A percentile compares a stretch with the other conserved stretches of the same genome.
phyloP scores from a whole-genome alignment of 352 stramenopile genomes.

The Achlya hypogyna region DNA sequence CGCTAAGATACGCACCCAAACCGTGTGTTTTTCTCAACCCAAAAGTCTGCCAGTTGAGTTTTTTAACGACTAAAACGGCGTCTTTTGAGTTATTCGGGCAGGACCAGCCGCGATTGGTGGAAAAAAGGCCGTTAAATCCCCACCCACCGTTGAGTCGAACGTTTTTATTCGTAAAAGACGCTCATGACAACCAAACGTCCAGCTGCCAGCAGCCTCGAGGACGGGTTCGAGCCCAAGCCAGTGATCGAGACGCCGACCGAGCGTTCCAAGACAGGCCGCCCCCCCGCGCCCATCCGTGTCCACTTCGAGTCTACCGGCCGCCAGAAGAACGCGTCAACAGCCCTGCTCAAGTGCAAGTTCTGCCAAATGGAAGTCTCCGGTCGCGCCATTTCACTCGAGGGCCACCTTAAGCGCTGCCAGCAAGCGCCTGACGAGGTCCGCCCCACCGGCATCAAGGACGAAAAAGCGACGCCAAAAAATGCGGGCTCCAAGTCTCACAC shows the following conservation, averaged over 20 bases:
- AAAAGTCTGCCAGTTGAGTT: background rate
- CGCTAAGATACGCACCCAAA: background rate
- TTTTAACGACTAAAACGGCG: background rate
- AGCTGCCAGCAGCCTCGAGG: background rate
- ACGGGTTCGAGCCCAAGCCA: background rate
- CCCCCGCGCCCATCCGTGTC: constrained; percentile 12
- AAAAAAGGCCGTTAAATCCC: constrained; percentile 1
- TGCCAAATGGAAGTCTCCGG: constrained; percentile 18
- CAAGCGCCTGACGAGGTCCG: constrained; percentile 15
- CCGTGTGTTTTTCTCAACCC: background rate
- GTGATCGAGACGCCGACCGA: background rate
- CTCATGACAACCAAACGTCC: background rate
- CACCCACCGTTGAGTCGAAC: background rate
- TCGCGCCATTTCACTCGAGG: constrained; percentile 17
- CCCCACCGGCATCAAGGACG: constrained; percentile 2
- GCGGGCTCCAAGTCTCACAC: background rate
- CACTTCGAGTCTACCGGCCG: constrained; percentile 18
- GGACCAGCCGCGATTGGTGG: background rate
- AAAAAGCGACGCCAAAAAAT: background rate
- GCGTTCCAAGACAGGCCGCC: constrained; percentile 12
- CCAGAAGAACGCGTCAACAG: constrained; percentile 17
- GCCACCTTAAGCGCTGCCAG: constrained; percentile 14
- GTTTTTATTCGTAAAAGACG: background rate
- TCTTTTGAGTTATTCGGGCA: constrained; percentile 1
- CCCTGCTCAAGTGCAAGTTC: constrained; percentile 18